Evolutionary conservation across 2,329 filamentous ascomycete genomes (phyloP).

Genomic region (Monilinia fructigena): DNA sequence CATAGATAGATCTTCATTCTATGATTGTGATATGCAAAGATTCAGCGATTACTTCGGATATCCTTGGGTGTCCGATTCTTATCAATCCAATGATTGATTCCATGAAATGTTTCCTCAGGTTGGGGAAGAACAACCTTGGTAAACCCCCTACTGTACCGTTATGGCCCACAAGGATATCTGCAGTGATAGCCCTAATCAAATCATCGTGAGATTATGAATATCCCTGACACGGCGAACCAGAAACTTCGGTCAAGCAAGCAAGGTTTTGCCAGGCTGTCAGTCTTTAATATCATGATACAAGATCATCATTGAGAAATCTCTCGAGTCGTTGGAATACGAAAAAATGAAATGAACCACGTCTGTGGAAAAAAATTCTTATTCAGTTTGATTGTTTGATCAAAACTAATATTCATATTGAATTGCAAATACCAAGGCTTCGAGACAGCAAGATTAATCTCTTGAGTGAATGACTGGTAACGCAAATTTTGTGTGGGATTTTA

Average conservation of each 20-base stretch:
- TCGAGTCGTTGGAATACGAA: slow-evolving; percentile 1
- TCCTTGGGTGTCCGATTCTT: not conserved
- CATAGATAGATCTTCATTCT: not conserved
- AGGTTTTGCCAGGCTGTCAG: not conserved
- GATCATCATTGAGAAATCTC: slow-evolving; percentile 2
- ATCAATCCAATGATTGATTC: slow-evolving; percentile 8
- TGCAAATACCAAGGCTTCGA: slow-evolving; percentile 5
- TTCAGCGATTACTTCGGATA: not conserved
- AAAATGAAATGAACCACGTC: not conserved
- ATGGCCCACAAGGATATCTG: not conserved
- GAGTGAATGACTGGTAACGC: too few species aligned
- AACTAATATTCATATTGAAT: not conserved
- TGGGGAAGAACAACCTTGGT: not conserved
- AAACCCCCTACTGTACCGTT: not conserved
- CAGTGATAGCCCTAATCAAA: slow-evolving; percentile 6
- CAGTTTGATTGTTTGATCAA: not conserved
- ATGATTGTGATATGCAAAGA: slow-evolving; percentile 16
- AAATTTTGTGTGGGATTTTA: not conserved
- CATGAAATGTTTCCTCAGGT: not conserved
- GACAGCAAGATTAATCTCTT: not conserved
- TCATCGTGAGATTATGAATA: not conserved
- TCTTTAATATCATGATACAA: not conserved
- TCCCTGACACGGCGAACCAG: slow-evolving; percentile 1
- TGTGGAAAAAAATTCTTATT: not conserved
- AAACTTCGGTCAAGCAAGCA: slow-evolving; percentile 6